A percentile compares a stretch with the other conserved stretches of the same genome.
These are phyloP conservation scores for Guadua angustifolia DNA, from an alignment of 176 grass and related monocot species.

Conservation along the genomic window DNA sequence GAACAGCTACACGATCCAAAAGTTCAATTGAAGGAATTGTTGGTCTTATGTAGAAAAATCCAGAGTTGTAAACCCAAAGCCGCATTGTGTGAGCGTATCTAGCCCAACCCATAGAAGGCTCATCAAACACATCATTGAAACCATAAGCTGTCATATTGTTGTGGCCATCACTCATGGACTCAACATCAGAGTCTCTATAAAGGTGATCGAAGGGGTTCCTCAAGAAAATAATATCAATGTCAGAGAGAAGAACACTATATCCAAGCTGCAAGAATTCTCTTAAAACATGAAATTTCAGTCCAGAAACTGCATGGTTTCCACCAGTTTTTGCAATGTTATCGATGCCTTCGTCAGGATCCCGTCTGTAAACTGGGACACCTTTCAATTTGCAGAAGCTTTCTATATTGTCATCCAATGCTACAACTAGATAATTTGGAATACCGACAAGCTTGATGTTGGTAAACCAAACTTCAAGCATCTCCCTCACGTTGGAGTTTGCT, in stretches of 20 bases:
- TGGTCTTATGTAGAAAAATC: slow-evolving; percentile 78
- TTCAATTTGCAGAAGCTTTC: slow-evolving; percentile 63
- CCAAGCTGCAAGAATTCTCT: slow-evolving; percentile 83
- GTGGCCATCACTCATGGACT: slow-evolving; percentile 86
- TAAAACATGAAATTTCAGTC: slow-evolving; percentile 69
- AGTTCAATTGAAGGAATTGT: slow-evolving; percentile 68
- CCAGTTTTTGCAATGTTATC: slow-evolving; percentile 65
- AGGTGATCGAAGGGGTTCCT: slow-evolving; percentile 74
- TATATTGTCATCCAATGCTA: slow-evolving; percentile 68
- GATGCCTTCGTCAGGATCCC: slow-evolving; percentile 62
- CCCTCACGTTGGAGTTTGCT: slow-evolving; percentile 70
- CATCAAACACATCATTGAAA: slow-evolving; percentile 76
- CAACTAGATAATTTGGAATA: slow-evolving; percentile 73
- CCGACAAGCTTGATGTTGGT: slow-evolving; percentile 62
- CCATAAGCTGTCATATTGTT: slow-evolving; percentile 72
- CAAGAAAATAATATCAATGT: slow-evolving; percentile 77
- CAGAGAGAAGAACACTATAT: slow-evolving; percentile 71
- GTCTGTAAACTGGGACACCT: slow-evolving; percentile 63
- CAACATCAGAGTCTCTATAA: slow-evolving; percentile 72
- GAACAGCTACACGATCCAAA: slow-evolving; percentile 64
- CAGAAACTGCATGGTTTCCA: slow-evolving; percentile 70
- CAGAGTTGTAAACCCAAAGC: slow-evolving; percentile 76
- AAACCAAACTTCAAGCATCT: slow-evolving; percentile 74
- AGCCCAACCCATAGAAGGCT: slow-evolving; percentile 71
- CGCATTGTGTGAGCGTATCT: slow-evolving; percentile 85